A percentile compares a stretch with the other conserved stretches of the same genome.
Conservation (phyloP, 441 rosid genomes). For the Aleurites moluccanus region DNA sequence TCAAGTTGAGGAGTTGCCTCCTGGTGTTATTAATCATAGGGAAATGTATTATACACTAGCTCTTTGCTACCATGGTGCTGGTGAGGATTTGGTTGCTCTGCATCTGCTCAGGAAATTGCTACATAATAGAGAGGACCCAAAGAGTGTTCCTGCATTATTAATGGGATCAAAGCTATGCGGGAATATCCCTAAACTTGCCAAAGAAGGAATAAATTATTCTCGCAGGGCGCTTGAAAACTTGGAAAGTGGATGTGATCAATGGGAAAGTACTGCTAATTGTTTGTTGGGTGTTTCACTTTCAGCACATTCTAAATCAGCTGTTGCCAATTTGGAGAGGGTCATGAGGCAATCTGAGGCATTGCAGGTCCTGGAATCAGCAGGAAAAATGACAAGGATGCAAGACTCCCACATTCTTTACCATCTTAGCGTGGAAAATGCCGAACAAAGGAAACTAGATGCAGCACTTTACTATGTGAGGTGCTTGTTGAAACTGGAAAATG, state of each 20-base stretch:
- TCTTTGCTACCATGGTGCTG: slow-evolving; percentile 70
- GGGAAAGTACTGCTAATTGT: slow-evolving; percentile 49
- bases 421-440: slow-evolving; percentile 72
- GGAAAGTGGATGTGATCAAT: slow-evolving; percentile 45
- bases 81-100: slow-evolving; percentile 65
- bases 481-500: slow-evolving; percentile 62
- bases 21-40: slow-evolving; percentile 52
- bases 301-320: slow-evolving; percentile 47
- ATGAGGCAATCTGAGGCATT: slow-evolving; percentile 57
- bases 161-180: slow-evolving; percentile 79
- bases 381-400: slow-evolving; percentile 40
- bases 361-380: slow-evolving; percentile 55
- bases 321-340: slow-evolving; percentile 50
- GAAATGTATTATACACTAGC: slow-evolving; percentile 56
- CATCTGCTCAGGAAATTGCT: slow-evolving; percentile 67
- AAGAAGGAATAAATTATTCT: slow-evolving; percentile 68
- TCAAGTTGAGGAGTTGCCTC: slow-evolving; percentile 67
- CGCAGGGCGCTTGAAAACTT: slow-evolving; percentile 49
- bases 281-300: slow-evolving; percentile 61
- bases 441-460: slow-evolving; percentile 71
- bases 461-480: slow-evolving; percentile 54
- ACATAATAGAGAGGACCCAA: slow-evolving; percentile 50
- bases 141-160: slow-evolving; percentile 50
- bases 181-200: slow-evolving; percentile 42
- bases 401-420: slow-evolving; percentile 54